Evolutionary conservation across 169 alveolate species (phyloP), one percentile per base, ranked within the genome.

Genomic region (Besnoitia besnoiti): DNA sequence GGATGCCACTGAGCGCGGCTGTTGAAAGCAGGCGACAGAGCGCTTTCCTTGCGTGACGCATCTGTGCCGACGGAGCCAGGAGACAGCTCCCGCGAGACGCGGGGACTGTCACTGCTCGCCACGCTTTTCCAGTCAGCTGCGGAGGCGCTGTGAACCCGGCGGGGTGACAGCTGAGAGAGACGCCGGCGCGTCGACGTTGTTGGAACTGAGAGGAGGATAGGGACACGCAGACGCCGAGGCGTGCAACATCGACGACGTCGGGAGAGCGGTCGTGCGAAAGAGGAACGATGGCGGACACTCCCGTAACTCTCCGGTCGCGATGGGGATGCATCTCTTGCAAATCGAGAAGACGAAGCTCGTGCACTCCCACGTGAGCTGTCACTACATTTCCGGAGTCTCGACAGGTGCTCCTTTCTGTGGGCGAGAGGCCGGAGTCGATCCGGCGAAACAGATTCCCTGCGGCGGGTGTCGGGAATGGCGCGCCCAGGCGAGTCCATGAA

Each of bases 211-310:
- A 73, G 82, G 46, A 73, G 16, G 46, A n/a, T 73, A 73, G 82
- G 82, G 30, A 73, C 82, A 73, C 39, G 82, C 82, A 73, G n/a
- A 35, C 82, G 82, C 82, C 82, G 14, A 37, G 82, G 82, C 12
- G 82, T 19, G 12, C 30, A 42, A n/a, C 44, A 73, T 73, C 44
- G 46, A 73, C 10, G 2, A 37, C 82, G 46, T 10, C 82, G 30
- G 0, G 82, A 73, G 67, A 19, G 67, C n/a, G 67, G 24, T n/a
- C 24, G 67, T 16, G 67, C 1, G 24, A 55, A 55, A 1, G 67
- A 55, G 1, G 33, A n/a, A 8, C 24, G 33, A 55, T 16, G 12
- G 33, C 67, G 24, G 67, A 19, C 67, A 14, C 55, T 49, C 14
- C 24, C 55, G 27, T 21, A 3, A 16, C 24, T 16, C 4, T n/a